These are phyloP conservation scores for Lobulomyces angularis DNA, from an alignment of 192 early-diverging fungal species.

Conservation along the genomic window DNA sequence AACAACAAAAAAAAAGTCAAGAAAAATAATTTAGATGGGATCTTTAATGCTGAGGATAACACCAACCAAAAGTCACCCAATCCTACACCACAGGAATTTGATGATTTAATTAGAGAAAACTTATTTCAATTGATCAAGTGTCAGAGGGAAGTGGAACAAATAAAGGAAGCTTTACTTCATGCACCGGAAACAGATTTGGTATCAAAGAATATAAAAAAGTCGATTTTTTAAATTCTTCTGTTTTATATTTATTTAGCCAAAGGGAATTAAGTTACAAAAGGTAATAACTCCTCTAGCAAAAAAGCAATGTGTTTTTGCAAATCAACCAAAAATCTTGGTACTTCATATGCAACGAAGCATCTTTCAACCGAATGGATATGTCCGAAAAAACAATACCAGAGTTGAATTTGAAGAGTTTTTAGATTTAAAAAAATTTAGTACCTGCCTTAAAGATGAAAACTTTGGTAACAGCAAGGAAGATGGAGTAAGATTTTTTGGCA, in stretches of 20 bases:
- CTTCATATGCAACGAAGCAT: conserved; percentile 80
- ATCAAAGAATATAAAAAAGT: not conserved
- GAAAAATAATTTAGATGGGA: too few relatives aligned
- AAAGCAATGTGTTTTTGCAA: conserved; percentile 78
- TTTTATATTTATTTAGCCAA: conserved; percentile 8
- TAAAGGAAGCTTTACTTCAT: conserved; percentile 23
- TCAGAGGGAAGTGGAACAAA: conserved; percentile 16
- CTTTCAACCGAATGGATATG: conserved; percentile 51
- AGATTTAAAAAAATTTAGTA: conserved; percentile 65
- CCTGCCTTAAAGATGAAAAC: conserved; percentile 47
- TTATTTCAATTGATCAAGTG: too few relatives aligned
- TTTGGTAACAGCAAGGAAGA: conserved; percentile 25
- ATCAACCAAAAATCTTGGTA: conserved; percentile 65
- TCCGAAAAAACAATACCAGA: conserved; percentile 65
- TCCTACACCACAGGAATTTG: too few relatives aligned
- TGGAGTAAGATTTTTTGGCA: conserved; percentile 12
- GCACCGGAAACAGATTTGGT: conserved; percentile 34
- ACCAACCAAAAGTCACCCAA: too few relatives aligned
- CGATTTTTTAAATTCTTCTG: not conserved
- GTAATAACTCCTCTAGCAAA: conserved; percentile 27
- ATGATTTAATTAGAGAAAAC: too few relatives aligned
- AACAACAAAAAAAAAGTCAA: too few relatives aligned
- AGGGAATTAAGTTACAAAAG: conserved; percentile 16
- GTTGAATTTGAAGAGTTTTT: conserved; percentile 59
- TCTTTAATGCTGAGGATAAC: too few relatives aligned